Percentiles rank a stretch among this genome's conserved stretches.
Conservation (phyloP, 768 basidiomycete species). For the Pulveroboletus sp. region DNA sequence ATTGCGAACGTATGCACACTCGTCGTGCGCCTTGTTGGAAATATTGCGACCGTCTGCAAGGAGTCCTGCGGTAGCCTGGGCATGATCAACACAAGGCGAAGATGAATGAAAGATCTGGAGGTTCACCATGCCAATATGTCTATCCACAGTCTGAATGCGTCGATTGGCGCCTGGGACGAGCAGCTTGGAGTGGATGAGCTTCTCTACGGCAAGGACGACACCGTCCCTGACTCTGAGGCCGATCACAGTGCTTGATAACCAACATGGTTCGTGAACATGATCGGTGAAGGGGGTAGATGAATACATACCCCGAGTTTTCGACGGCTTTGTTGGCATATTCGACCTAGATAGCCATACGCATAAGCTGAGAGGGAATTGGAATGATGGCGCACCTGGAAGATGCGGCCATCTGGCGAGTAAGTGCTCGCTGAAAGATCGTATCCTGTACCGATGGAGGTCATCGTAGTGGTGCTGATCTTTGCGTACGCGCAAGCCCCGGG, state of each 20-base stretch:
- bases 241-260: slow-evolving; percentile 76
- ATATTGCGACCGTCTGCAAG: slow-evolving; percentile 92
- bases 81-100: slow-evolving; percentile 1
- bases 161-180: slow-evolving; percentile 90
- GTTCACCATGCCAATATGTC: slow-evolving; percentile 87
- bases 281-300: background rate
- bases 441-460: slow-evolving; percentile 99
- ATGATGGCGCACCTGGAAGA: slow-evolving; percentile 81
- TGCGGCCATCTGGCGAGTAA: slow-evolving; percentile 95
- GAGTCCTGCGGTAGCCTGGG: slow-evolving; percentile 87
- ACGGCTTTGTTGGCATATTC: slow-evolving; percentile 99
- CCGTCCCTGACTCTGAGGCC: slow-evolving; percentile 95
- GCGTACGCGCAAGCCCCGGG: slow-evolving; percentile 47
- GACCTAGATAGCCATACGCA: slow-evolving; percentile 51
- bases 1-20: slow-evolving; percentile 73
- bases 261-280: background rate
- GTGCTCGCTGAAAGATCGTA: slow-evolving; percentile 96
- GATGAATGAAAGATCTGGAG: background rate
- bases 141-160: slow-evolving; percentile 90
- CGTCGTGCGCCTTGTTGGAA: slow-evolving; percentile 79
- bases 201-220: slow-evolving; percentile 95
- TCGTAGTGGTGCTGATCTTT: slow-evolving; percentile 31
- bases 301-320: slow-evolving; percentile 88
- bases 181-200: slow-evolving; percentile 93
- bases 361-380: background rate